These are phyloP conservation scores for Prosopis cineraria DNA, from an alignment of 306 rosid genomes.

Conservation along the genomic window DNA sequence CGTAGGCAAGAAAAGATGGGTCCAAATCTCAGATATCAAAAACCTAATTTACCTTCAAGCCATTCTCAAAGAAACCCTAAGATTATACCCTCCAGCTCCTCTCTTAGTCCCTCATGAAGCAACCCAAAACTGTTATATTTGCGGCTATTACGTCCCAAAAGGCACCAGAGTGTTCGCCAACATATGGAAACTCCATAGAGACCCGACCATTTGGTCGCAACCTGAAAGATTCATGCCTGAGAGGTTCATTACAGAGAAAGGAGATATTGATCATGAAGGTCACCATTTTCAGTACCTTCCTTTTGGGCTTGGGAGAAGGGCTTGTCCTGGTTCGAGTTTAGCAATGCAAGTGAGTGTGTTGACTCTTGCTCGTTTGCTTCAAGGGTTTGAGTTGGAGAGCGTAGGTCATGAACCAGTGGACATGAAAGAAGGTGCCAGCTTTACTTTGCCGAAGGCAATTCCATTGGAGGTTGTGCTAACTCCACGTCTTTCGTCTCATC, in stretches of 20 bases:
- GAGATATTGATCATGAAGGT: constrained; percentile 42
- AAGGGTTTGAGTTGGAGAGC: constrained; percentile 47
- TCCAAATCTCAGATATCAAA: constrained; percentile 42
- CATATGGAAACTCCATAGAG: constrained; percentile 63
- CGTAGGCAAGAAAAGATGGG: constrained; percentile 52
- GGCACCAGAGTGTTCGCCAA: constrained; percentile 60
- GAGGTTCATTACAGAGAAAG: constrained; percentile 43
- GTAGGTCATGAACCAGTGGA: constrained; percentile 35
- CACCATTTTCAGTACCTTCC: constrained; percentile 55
- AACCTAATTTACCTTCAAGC: constrained; percentile 54
- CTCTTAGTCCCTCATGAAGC: constrained; percentile 60
- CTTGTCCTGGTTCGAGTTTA: constrained; percentile 57
- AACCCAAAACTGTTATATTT: constrained; percentile 47
- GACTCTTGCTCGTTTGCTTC: constrained; percentile 55
- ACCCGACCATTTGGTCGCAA: constrained; percentile 51
- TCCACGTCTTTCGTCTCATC: constrained; percentile 34
- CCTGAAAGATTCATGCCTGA: constrained; percentile 54
- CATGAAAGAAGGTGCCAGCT: constrained; percentile 55
- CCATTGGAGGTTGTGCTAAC: constrained; percentile 39
- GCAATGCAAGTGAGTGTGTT: constrained; percentile 47
- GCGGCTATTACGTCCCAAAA: constrained; percentile 39
- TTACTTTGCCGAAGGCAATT: constrained; percentile 52
- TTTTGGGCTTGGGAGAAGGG: constrained; percentile 57
- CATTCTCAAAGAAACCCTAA: constrained; percentile 53
- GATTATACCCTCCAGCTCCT: constrained; percentile 58